These are phyloP conservation scores for Centrapalus pauciflorus DNA, from an alignment of 129 eudicot species.

Conservation along the genomic window DNA sequence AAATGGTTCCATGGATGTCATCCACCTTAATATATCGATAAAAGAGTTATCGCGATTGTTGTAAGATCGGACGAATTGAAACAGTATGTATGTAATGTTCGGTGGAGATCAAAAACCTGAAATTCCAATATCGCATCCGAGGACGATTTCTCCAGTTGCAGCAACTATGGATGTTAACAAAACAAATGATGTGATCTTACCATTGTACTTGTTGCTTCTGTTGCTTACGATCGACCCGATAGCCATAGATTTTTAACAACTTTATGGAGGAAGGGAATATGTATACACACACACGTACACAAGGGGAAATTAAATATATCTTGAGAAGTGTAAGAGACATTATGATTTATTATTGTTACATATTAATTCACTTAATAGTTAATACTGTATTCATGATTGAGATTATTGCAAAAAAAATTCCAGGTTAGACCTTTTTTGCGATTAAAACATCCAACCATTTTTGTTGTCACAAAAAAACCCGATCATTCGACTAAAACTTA, in stretches of 20 bases:
- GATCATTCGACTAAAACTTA: too few relatives aligned
- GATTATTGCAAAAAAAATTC: too few relatives aligned
- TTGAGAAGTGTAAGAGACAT: too few relatives aligned
- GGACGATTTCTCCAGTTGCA: conserved; percentile 64
- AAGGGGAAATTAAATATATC: too few relatives aligned
- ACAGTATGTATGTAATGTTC: too few relatives aligned
- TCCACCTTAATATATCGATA: conserved; percentile 37
- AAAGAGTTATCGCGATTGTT: too few relatives aligned
- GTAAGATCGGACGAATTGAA: neutral
- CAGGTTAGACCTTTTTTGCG: too few relatives aligned
- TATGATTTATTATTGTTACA: too few relatives aligned
- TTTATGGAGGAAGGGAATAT: neutral
- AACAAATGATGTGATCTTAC: conserved; percentile 50
- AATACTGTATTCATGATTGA: too few relatives aligned
- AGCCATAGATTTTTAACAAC: conserved; percentile 32
- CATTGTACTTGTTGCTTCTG: conserved; percentile 41
- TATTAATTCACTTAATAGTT: too few relatives aligned
- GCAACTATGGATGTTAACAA: conserved; percentile 64
- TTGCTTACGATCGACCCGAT: conserved; percentile 25
- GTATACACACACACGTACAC: neutral
- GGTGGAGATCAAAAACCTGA: conserved; percentile 50
- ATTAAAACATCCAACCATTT: too few relatives aligned
- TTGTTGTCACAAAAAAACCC: too few relatives aligned
- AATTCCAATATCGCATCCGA: conserved; percentile 72
- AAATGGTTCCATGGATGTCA: conserved; percentile 62